Evolutionary conservation across 2,329 filamentous ascomycete genomes (phyloP).

Genomic region (Ascochyta clinopodiicola): DNA sequence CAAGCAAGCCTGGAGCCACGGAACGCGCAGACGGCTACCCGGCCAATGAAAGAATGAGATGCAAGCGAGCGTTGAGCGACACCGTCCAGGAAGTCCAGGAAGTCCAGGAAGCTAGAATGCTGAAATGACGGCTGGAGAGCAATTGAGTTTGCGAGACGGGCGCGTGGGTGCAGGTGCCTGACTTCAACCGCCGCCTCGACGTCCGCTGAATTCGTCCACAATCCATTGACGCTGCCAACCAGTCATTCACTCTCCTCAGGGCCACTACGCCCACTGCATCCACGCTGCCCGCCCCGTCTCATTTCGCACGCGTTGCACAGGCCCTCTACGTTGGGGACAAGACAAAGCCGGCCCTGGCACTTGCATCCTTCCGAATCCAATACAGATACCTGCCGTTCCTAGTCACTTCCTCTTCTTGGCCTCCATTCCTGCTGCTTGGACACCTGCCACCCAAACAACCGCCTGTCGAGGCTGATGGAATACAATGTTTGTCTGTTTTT

Average conservation of each 20-base stretch:
- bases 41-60: constrained; percentile 25
- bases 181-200: not conserved
- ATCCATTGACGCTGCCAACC: not conserved
- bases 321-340: not conserved
- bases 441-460: constrained; percentile 1
- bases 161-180: constrained; percentile 2
- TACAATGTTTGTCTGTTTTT: not conserved
- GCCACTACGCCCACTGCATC: constrained; percentile 1
- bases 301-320: constrained; percentile 26
- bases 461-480: constrained; percentile 4
- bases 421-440: constrained; percentile 19
- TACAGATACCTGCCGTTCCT: constrained; percentile 7
- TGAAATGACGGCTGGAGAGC: constrained; percentile 1
- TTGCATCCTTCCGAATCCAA: constrained; percentile 17
- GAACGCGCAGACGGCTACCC: constrained; percentile 10
- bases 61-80: constrained; percentile 24
- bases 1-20: constrained; percentile 16
- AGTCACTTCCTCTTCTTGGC: constrained; percentile 1
- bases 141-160: constrained; percentile 18
- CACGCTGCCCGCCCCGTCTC: constrained; percentile 14
- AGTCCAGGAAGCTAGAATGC: no score
- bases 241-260: not conserved
- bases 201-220: not conserved
- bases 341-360: constrained; percentile 14
- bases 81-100: constrained; percentile 9